Base-by-base conservation (phyloP, 2,329 filamentous ascomycete genomes). In the Fusarium mangiferae region DNA sequence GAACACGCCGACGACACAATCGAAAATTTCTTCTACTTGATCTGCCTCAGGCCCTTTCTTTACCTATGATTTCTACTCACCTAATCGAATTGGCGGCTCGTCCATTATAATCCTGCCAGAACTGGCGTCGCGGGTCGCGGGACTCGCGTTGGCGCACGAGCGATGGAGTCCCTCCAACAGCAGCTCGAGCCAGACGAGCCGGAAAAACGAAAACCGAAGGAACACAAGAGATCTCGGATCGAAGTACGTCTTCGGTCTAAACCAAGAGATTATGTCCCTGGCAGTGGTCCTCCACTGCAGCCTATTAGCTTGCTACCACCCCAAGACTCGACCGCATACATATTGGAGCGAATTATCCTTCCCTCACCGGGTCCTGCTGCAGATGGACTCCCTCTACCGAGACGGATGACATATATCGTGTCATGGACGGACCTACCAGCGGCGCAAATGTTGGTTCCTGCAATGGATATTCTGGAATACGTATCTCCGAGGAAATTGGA, bases 401-500 rank as follows among this genome's bases (percentile, higher is more conserved):
- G 86, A 51, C 82, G 86, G 13, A 83, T 90, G 68, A 85, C 85
- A 56, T 90, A 91, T 65, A 80, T 88, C 6, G 83, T 92, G 10
- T 86, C 86, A 12, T 90, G 88, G 85, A 83, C 81, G 30, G 88
- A 90, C 67, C 78, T 86, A 2, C 87, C 87, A 0, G 83, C 84
- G 1, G 87, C 86, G 44, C 83, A 84, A 24, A 79, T 87, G 52
- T 75, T 85, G 7, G 82, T 90, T 5, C 85, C 83, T 73, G 76
- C 86, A 75, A 82, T 84, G 82, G 62, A 83, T 68, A 83, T 90
- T 11, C 82, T 88, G 18, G 86, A 91, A 38, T 91, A 90, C 70
- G 89, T 92, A 13, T 90, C 90, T 0, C 86, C 87, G 5, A 81
- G 83, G 17, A 84, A 83, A 15, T 74, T 90, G 7, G 90, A 92